These are phyloP conservation scores for Sarocladium brachiariae DNA, from an alignment of 2,329 filamentous ascomycete genomes.

Conservation along the genomic window DNA sequence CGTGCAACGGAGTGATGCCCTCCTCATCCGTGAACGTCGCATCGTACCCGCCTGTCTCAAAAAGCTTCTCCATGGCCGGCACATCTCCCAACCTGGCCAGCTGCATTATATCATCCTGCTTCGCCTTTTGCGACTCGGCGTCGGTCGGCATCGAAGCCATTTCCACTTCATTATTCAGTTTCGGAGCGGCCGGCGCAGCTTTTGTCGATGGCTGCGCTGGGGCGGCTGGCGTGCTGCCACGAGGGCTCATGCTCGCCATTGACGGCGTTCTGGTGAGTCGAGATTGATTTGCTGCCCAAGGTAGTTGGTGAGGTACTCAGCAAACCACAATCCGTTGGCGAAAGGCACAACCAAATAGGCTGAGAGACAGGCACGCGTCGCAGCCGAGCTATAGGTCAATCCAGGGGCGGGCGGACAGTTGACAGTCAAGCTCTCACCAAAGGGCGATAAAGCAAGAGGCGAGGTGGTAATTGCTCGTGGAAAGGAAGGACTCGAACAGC, in stretches of 20 bases:
- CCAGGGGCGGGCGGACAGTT: background rate
- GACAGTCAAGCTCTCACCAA: no score
- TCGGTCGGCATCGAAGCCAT: slow-evolving; percentile 40
- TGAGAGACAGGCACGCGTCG: background rate
- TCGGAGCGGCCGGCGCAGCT: slow-evolving; percentile 43
- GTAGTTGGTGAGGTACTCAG: no score
- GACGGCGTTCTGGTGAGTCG: background rate
- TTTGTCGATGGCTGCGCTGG: slow-evolving; percentile 52
- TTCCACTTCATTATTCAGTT: slow-evolving; percentile 51
- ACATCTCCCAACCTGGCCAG: slow-evolving; percentile 84
- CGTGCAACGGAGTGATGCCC: slow-evolving; percentile 92
- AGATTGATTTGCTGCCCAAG: no score
- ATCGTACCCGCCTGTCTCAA: slow-evolving; percentile 74
- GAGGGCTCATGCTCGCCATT: slow-evolving; percentile 36
- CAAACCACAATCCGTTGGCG: no score
- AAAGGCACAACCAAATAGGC: background rate
- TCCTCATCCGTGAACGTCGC: slow-evolving; percentile 82
- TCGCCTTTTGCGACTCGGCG: background rate
- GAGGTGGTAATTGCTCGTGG: background rate
- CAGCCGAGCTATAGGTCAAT: background rate
- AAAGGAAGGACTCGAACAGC: background rate
- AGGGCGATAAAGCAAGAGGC: background rate
- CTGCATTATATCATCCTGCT: slow-evolving; percentile 85
- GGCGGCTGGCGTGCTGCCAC: slow-evolving; percentile 32
- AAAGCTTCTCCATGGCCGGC: slow-evolving; percentile 78